These are phyloP conservation scores for Aspergillus fijiensis DNA, from an alignment of 2,329 filamentous ascomycete genomes.

Conservation along the genomic window DNA sequence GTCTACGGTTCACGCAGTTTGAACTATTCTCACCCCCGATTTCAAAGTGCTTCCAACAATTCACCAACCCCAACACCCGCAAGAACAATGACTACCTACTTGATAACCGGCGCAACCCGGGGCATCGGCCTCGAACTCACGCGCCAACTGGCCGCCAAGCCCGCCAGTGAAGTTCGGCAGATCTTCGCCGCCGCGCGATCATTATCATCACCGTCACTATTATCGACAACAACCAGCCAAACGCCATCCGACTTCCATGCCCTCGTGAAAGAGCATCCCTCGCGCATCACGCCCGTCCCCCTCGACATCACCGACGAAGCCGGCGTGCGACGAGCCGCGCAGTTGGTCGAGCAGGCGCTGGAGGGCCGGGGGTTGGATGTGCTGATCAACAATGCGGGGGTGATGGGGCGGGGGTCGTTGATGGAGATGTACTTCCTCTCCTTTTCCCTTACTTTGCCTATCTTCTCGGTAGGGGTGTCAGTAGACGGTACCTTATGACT, in stretches of 20 bases:
- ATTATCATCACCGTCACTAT: no score
- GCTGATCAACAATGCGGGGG: slow-evolving; percentile 49
- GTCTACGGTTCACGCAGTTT: no score
- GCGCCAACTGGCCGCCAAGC: slow-evolving; percentile 30
- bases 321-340: slow-evolving; percentile 38
- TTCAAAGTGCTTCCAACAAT: neutral
- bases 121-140: slow-evolving; percentile 40
- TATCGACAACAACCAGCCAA: neutral
- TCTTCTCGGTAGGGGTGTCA: neutral
- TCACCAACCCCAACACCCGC: neutral
- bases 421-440: slow-evolving; percentile 25
- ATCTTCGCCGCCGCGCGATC: slow-evolving; percentile 46
- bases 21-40: neutral
- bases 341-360: slow-evolving; percentile 33
- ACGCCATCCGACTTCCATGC: slow-evolving; percentile 22
- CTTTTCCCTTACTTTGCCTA: neutral
- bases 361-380: slow-evolving; percentile 47
- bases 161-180: slow-evolving; percentile 35
- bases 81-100: slow-evolving; percentile 36
- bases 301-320: slow-evolving; percentile 39
- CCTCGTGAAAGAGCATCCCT: slow-evolving; percentile 34
- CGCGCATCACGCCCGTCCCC: slow-evolving; percentile 38
- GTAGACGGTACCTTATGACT: no score
- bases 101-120: slow-evolving; percentile 39
- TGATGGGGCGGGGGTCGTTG: slow-evolving; percentile 17